Conservation (phyloP, 805 yeast species). For the Hanseniaspora mollemarum region DNA sequence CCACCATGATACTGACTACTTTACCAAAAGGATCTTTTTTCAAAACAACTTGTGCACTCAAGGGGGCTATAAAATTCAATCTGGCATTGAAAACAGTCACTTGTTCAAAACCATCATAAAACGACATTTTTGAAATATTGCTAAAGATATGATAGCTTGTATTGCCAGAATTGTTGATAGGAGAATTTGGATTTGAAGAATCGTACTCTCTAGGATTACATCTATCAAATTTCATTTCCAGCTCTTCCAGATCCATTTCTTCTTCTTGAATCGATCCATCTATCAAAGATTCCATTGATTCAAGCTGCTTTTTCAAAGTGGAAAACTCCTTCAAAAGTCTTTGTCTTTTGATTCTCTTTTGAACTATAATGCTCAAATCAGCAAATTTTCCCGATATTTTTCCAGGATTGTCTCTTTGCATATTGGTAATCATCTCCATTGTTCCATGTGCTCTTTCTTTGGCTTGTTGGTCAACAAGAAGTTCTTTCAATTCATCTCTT, state of each 20-base stretch:
- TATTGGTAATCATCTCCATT: neutral
- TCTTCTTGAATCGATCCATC: slow-evolving; percentile 14
- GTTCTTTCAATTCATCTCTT: neutral
- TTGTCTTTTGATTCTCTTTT: slow-evolving; percentile 11
- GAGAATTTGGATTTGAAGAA: neutral
- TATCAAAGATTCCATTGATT: slow-evolving; percentile 9
- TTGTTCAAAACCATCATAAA: slow-evolving; percentile 27
- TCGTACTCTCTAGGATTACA: slow-evolving; percentile 14
- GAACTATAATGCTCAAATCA: slow-evolving; percentile 10
- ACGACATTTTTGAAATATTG: slow-evolving; percentile 22
- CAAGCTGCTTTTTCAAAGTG: slow-evolving; percentile 10
- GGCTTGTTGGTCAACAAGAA: neutral
- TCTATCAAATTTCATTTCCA: slow-evolving; percentile 9
- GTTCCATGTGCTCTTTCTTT: neutral
- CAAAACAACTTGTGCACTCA: slow-evolving; percentile 25
- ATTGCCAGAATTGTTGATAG: neutral
- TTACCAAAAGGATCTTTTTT: slow-evolving; percentile 28
- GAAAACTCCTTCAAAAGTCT: slow-evolving; percentile 11
- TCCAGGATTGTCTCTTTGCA: slow-evolving; percentile 3
- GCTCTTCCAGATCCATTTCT: slow-evolving; percentile 7
- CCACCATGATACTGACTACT: slow-evolving; percentile 22
- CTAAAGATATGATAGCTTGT: slow-evolving; percentile 7
- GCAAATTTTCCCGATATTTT: slow-evolving; percentile 13
- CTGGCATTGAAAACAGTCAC: slow-evolving; percentile 28
- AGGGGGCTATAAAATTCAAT: slow-evolving; percentile 28